Conservation (phyloP, 2,329 filamentous ascomycete species). For the Orbilia oligospora region DNA sequence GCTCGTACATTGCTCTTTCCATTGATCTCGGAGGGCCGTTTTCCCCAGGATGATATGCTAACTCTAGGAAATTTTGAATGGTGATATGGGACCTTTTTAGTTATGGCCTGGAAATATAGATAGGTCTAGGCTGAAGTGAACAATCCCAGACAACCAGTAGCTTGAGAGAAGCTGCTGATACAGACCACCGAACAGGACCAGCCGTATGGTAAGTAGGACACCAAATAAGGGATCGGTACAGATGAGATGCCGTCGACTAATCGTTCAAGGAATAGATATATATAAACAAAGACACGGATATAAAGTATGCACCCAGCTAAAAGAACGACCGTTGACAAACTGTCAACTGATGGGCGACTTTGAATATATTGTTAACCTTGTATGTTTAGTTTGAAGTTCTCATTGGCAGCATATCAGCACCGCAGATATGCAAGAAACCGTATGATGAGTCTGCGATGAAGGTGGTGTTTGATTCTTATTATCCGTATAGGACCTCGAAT, state of each 20-base stretch:
- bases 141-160: not conserved
- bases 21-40: not conserved
- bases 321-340: constrained; percentile 50
- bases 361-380: not conserved
- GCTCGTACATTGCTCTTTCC: constrained; percentile 43
- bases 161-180: too few relatives aligned
- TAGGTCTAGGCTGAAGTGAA: not conserved
- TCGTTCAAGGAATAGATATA: not conserved
- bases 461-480: not conserved
- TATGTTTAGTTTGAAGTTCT: not conserved
- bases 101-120: not conserved
- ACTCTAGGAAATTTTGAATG: not conserved
- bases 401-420: constrained; percentile 41
- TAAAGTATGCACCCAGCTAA: constrained; percentile 41
- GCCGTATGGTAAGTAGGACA: constrained; percentile 9
- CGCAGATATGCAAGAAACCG: constrained; percentile 3
- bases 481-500: constrained; percentile 10
- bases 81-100: not conserved
- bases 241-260: not conserved
- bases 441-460: not conserved
- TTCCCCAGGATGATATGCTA: not conserved
- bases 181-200: constrained; percentile 15
- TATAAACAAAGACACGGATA: not conserved
- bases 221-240: not conserved
- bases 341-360: constrained; percentile 52